Evolutionary conservation across 306 rosid genomes (phyloP).

Genomic region (Rosa lucieae): DNA sequence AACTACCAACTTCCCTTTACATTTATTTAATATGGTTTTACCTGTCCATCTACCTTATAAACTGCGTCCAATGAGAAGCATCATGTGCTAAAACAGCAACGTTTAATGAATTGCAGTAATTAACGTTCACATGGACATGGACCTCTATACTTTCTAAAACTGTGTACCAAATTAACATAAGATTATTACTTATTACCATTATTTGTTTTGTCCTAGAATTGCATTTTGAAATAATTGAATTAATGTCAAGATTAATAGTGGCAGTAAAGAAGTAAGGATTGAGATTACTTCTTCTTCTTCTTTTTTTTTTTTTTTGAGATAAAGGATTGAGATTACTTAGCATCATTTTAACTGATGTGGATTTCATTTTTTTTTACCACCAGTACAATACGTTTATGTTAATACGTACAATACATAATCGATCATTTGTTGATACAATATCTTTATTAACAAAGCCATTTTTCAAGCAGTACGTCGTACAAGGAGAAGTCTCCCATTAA

Average conservation of each 20-base stretch:
- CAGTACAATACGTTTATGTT: not conserved
- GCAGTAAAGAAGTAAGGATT: not conserved
- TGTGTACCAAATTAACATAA: constrained; percentile 1
- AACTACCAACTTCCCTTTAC: constrained; percentile 18
- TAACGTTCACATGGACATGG: constrained; percentile 3
- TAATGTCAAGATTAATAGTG: not conserved
- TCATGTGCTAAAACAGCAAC: constrained; percentile 19
- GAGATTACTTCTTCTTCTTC: not conserved
- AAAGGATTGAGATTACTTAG: not conserved
- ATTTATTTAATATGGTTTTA: constrained; percentile 18
- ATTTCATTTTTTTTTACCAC: not conserved
- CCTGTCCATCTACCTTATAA: constrained; percentile 20
- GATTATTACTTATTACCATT: constrained; percentile 4
- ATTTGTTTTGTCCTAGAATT: constrained; percentile 2
- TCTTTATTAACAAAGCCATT: no score
- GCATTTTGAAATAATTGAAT: not conserved
- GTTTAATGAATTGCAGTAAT: constrained; percentile 16
- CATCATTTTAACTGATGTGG: not conserved
- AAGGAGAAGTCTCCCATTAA: constrained; percentile 65
- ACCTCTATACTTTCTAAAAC: constrained; percentile 8
- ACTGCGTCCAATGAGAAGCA: constrained; percentile 25
- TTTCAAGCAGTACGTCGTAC: not conserved
- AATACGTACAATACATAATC: not conserved
- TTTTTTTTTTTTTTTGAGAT: no score
- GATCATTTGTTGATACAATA: not conserved